Base-by-base conservation (phyloP, 257 asterid genomes). In the Knoxia roxburghii region DNA sequence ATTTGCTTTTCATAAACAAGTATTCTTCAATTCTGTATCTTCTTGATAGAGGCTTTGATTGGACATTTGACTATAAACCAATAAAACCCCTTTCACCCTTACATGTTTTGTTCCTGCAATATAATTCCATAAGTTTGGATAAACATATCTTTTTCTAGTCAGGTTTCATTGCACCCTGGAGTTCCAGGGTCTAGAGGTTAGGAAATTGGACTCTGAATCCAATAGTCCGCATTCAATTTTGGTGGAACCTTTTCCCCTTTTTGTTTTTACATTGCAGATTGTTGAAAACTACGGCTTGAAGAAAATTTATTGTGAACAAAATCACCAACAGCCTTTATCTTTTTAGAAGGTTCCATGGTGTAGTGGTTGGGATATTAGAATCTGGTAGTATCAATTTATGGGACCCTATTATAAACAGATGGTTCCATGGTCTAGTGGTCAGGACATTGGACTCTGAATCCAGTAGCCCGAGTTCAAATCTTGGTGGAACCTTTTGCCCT, bases 181-280 rank as follows among this genome's bases (percentile, higher is more conserved):
- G 89, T 68, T 68, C 72, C 39, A 13, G n/a, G 61, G 40, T 53
- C 33, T 23, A 53, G 32, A 3, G 58, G n/a, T 52, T 52, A 67
- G 61, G 64, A 39, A 52, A 39, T 40, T 53, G 51, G 23, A 56
- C 39, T 27, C 23, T 49, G 32, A 54, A 68, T 54, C 65, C 64
- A 58, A 58, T 55, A 55, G 64, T 46, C 46, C 2, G 64, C 17
- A 46, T 32, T 58, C 27, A 33, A 58, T 58, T 7, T 51, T 29
- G 52, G 68, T 45, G 67, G 67, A 29, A 40, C 67, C 61, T 24
- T 61, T 61, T 43, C 0, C 13, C 15, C 0, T 20, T 24, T 21
- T 23, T 12, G 30, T 29, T 15, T 7, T 57, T 14, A 23, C 14
- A 3, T 4, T 9, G 9, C 6, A 37, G 41, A 9, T 37, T 37